Conservation (phyloP, 345 rosid genomes). For the Populus ilicifolia region DNA sequence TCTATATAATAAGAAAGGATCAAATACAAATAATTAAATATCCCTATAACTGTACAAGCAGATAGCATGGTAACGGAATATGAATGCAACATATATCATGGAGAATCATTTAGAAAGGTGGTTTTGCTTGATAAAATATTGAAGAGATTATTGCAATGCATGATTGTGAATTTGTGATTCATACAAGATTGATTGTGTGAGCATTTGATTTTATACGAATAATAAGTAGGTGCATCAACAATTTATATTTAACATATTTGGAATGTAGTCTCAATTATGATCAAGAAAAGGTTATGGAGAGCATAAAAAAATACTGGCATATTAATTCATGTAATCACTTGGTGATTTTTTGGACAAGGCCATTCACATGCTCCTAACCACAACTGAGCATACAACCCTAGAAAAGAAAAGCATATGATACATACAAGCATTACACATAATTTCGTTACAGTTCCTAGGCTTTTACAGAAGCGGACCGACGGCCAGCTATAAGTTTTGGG, state of each 20-base stretch:
- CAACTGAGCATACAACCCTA: conserved; percentile 2
- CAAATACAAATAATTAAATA: no score
- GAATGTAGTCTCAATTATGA: background rate
- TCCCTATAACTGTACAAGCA: no score
- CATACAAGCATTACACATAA: conserved; percentile 19
- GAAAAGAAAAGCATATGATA: conserved; percentile 9
- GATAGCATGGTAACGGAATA: no score
- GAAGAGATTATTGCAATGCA: background rate
- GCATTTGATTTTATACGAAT: background rate
- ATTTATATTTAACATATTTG: no score
- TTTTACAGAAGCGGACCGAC: conserved; percentile 18
- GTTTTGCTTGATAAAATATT: no score
- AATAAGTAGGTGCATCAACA: background rate
- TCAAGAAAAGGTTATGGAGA: background rate
- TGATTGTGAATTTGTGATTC: background rate
- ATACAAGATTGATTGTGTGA: no score
- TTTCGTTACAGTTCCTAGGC: conserved; percentile 8
- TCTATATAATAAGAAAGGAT: no score
- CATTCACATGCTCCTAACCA: background rate
- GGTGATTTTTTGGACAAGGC: background rate
- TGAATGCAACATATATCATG: no score
- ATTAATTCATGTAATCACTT: background rate
- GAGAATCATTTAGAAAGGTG: background rate
- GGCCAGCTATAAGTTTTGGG: conserved; percentile 29
- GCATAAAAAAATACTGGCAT: background rate